phyloP scores from a whole-genome alignment of 805 yeast species.

The Dipodascus albidus region DNA sequence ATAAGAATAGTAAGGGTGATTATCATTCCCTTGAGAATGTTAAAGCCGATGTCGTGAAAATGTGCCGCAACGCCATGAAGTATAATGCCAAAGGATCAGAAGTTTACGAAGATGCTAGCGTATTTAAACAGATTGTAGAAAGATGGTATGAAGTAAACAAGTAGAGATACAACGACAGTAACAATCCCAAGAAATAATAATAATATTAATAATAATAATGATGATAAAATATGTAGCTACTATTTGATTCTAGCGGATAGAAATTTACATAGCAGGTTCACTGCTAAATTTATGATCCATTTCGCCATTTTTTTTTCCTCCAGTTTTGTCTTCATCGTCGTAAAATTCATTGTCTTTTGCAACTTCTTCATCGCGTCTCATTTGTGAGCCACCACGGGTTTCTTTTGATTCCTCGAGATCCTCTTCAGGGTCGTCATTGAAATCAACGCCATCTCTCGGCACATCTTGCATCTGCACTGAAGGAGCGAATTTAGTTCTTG shows the following conservation, averaged over 20 bases:
- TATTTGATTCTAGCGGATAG: too few species aligned
- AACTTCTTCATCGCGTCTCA: constrained; percentile 64
- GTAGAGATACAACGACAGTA: background rate
- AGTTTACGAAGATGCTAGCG: constrained; percentile 48
- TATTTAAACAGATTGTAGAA: background rate
- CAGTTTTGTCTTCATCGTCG: constrained; percentile 45
- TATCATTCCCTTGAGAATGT: constrained; percentile 35
- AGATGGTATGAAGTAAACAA: background rate
- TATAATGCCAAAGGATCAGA: constrained; percentile 60
- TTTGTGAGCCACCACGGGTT: constrained; percentile 83
- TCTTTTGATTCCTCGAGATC: constrained; percentile 72
- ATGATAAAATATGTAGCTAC: background rate
- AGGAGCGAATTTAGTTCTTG: constrained; percentile 92
- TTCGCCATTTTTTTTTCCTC: constrained; percentile 14
- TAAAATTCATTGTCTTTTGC: constrained; percentile 71
- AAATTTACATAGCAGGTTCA: background rate
- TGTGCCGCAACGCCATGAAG: constrained; percentile 57
- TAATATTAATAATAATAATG: too few species aligned
- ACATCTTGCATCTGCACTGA: constrained; percentile 87
- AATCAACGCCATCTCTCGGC: constrained; percentile 62
- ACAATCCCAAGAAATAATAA: background rate
- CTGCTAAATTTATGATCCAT: background rate
- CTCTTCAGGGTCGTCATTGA: constrained; percentile 69
- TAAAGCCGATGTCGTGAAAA: constrained; percentile 37
- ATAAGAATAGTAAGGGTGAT: constrained; percentile 30